These are phyloP conservation scores for Coniella lustricola DNA, from an alignment of 2,329 filamentous ascomycete species.

Conservation along the genomic window DNA sequence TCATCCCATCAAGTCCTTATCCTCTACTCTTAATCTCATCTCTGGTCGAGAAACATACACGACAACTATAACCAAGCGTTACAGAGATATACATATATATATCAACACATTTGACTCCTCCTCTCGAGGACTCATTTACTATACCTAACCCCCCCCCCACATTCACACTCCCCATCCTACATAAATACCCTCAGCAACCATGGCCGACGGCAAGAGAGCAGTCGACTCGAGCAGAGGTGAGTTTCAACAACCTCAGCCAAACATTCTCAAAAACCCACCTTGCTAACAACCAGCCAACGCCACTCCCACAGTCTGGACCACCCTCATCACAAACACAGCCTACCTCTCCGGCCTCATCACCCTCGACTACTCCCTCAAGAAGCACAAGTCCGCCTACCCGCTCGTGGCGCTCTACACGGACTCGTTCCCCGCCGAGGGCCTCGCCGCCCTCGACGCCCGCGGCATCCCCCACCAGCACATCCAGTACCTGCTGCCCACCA, in stretches of 20 bases:
- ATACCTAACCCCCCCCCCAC: not conserved
- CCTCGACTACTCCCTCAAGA: conserved; percentile 68
- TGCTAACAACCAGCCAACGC: not conserved
- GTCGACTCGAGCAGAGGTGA: conserved; percentile 26
- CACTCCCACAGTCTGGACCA: conserved; percentile 65
- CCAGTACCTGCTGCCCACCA: conserved; percentile 62
- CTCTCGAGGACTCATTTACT: conserved; percentile 1
- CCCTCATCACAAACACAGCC: conserved; percentile 74
- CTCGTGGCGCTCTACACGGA: conserved; percentile 80
- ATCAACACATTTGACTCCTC: not conserved
- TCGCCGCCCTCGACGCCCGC: conserved; percentile 60
- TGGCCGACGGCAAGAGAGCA: conserved; percentile 27
- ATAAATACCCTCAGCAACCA: conserved; percentile 10
- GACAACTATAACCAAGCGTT: no score
- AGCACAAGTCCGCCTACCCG: conserved; percentile 60
- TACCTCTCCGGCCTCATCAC: conserved; percentile 80
- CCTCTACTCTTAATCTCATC: not conserved
- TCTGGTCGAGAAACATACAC: no score
- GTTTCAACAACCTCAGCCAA: not conserved
- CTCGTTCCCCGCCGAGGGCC: conserved; percentile 61
- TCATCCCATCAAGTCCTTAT: not conserved
- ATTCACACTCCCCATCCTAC: not conserved
- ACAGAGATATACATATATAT: no score
- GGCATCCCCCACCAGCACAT: conserved; percentile 64
- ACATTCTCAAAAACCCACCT: not conserved